Evolutionary conservation across 805 yeast species (phyloP).

Genomic region (Ogataea methylovora): DNA sequence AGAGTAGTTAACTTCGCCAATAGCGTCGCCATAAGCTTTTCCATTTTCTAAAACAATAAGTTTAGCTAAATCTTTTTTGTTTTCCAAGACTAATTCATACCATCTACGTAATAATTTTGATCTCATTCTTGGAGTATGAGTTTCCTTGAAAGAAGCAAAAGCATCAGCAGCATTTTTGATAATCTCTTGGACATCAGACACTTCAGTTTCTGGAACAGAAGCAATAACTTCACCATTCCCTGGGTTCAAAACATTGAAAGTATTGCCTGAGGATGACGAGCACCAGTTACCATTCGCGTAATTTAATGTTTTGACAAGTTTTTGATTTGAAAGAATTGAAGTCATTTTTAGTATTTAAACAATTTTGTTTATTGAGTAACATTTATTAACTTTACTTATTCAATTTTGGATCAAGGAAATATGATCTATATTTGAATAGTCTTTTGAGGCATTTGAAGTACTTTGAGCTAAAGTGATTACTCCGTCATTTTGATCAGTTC

Average conservation of each 20-base stretch:
- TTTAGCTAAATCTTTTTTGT: slow-evolving; percentile 57
- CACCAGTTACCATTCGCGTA: slow-evolving; percentile 5
- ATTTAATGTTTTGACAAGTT: slow-evolving; percentile 3
- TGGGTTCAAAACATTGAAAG: slow-evolving; percentile 64
- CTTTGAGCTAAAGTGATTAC: too few species aligned
- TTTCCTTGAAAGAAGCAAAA: slow-evolving; percentile 37
- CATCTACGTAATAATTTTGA: slow-evolving; percentile 45
- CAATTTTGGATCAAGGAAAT: too few species aligned
- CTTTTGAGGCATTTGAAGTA: too few species aligned
- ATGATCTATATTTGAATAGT: too few species aligned
- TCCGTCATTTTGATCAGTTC: too few species aligned
- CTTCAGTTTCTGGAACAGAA: slow-evolving; percentile 38
- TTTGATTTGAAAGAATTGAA: too few species aligned
- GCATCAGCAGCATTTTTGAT: slow-evolving; percentile 44
- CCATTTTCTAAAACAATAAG: slow-evolving; percentile 69
- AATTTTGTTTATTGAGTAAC: too few species aligned
- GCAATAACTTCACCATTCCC: slow-evolving; percentile 47
- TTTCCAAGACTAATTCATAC: slow-evolving; percentile 44
- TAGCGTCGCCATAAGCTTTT: slow-evolving; percentile 61
- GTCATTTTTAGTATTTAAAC: too few species aligned
- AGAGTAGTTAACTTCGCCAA: slow-evolving; percentile 61
- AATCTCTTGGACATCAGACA: slow-evolving; percentile 46
- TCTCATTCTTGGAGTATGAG: slow-evolving; percentile 50
- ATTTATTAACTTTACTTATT: too few species aligned
- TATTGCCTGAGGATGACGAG: slow-evolving; percentile 14